phyloP scores from a whole-genome alignment of 805 yeast species.

The Ogataea nakhonphanomensis region DNA sequence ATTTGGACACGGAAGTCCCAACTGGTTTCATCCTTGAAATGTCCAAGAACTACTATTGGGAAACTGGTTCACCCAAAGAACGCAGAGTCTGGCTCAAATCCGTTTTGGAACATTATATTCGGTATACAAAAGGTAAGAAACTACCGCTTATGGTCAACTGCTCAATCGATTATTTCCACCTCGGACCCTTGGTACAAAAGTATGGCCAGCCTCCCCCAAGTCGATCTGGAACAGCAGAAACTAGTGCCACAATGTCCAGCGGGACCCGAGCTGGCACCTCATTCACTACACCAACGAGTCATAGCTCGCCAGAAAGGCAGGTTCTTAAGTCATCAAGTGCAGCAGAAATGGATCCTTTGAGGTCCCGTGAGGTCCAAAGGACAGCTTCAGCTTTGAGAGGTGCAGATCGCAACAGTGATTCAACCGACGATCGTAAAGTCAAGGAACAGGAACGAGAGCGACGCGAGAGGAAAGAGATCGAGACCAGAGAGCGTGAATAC shows the following conservation, averaged over 20 bases:
- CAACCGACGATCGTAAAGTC: not conserved
- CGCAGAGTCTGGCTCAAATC: slow-evolving; percentile 55
- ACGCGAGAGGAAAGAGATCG: not conserved
- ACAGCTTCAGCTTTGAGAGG: slow-evolving; percentile 6
- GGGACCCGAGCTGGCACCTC: slow-evolving; percentile 14
- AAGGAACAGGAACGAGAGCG: slow-evolving; percentile 2
- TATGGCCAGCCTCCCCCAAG: slow-evolving; percentile 2
- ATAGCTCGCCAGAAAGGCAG: slow-evolving; percentile 2
- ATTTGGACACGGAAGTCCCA: slow-evolving; percentile 48
- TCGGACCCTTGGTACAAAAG: slow-evolving; percentile 20
- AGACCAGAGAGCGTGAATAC: not conserved
- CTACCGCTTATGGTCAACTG: slow-evolving; percentile 53
- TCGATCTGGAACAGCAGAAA: slow-evolving; percentile 14
- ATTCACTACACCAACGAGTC: slow-evolving; percentile 10
- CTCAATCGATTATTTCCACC: slow-evolving; percentile 35
- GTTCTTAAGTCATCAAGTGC: not conserved
- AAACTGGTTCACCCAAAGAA: slow-evolving; percentile 54
- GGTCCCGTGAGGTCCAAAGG: slow-evolving; percentile 2
- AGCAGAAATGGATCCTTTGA: not conserved
- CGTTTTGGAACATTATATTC: slow-evolving; percentile 49
- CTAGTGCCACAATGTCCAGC: slow-evolving; percentile 7
- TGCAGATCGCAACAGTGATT: not conserved
- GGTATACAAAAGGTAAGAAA: slow-evolving; percentile 49
- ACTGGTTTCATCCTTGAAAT: slow-evolving; percentile 59
- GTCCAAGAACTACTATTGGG: slow-evolving; percentile 86